These are phyloP conservation scores for Rhizomucor pusillus DNA, from an alignment of 371 early-diverging fungal species.

Conservation along the genomic window DNA sequence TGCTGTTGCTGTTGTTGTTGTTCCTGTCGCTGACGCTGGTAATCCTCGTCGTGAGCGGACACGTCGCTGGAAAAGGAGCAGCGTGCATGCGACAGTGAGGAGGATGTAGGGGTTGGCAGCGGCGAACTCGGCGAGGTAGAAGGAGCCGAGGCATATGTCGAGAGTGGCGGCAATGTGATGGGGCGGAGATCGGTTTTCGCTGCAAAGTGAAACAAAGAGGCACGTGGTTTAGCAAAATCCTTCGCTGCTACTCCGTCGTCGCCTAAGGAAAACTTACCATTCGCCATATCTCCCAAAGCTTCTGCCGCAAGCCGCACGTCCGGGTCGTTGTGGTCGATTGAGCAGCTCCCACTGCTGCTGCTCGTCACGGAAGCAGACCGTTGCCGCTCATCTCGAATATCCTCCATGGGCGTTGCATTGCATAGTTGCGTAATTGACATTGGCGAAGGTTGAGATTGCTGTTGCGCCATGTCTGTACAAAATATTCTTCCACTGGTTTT, in stretches of 20 bases:
- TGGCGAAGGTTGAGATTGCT: constrained; percentile 13
- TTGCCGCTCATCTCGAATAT: constrained; percentile 4
- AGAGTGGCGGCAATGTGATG: constrained; percentile 17
- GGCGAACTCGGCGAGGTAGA: constrained; percentile 27
- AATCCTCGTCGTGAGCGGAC: constrained; percentile 8
- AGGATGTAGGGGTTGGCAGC: constrained; percentile 23
- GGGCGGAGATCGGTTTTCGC: constrained; percentile 2
- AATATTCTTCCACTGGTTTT: too few relatives aligned
- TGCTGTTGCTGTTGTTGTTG: neutral
- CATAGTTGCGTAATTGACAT: constrained; percentile 35
- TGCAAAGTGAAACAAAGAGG: constrained; percentile 4
- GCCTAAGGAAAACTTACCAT: constrained; percentile 13
- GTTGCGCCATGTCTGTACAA: too few relatives aligned
- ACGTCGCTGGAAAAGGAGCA: constrained; percentile 24
- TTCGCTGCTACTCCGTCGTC: constrained; percentile 6
- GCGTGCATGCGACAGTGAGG: constrained; percentile 16
- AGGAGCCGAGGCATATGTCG: constrained; percentile 21
- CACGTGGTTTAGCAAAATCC: constrained; percentile 9
- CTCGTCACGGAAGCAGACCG: constrained; percentile 3
- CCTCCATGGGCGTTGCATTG: constrained; percentile 11
- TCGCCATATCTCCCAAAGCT: constrained; percentile 57
- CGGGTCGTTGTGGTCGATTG: constrained; percentile 30
- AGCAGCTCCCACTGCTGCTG: neutral
- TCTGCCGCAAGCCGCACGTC: constrained; percentile 64
- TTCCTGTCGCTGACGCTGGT: neutral